A percentile compares a stretch with the other conserved stretches of the same genome.
Conservation (phyloP, 495 filamentous ascomycete genomes). For the Penicillium pulvis region DNA sequence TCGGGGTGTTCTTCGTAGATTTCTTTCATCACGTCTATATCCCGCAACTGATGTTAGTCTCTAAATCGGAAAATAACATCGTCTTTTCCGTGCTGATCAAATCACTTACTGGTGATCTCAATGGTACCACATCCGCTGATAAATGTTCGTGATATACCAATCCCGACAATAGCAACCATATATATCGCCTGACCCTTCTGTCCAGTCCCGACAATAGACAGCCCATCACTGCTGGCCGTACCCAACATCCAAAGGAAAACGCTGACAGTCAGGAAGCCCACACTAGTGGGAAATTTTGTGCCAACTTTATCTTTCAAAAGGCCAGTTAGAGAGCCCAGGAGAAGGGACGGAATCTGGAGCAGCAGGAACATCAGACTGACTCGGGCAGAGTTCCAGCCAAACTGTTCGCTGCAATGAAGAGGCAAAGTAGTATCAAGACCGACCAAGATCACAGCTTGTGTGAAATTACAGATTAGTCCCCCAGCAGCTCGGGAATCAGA, state of each 20-base stretch:
- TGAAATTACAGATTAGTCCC: slow-evolving; percentile 13
- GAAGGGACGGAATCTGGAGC: slow-evolving; percentile 14
- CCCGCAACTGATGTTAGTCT: background rate
- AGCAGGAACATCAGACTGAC: slow-evolving; percentile 20
- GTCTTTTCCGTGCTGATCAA: too few relatives aligned
- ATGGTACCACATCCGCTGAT: background rate
- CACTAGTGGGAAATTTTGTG: slow-evolving; percentile 10
- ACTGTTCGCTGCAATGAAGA: slow-evolving; percentile 14
- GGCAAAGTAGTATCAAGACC: slow-evolving; percentile 21
- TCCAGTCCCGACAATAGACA: slow-evolving; percentile 5
- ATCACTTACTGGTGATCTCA: slow-evolving; percentile 8
- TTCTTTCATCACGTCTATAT: background rate
- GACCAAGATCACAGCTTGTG: slow-evolving; percentile 9
- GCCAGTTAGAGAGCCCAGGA: slow-evolving; percentile 5
- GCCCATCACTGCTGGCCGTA: slow-evolving; percentile 11
- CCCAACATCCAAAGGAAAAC: slow-evolving; percentile 11
- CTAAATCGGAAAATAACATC: background rate
- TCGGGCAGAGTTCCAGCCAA: slow-evolving; percentile 16
- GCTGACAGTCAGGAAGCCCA: slow-evolving; percentile 6
- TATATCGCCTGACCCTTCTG: slow-evolving; percentile 1
- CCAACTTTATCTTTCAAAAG: slow-evolving; percentile 16
- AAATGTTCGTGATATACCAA: slow-evolving; percentile 2
- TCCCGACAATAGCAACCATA: background rate
- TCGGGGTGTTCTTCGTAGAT: slow-evolving; percentile 3
- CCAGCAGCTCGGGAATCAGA: slow-evolving; percentile 12